Conservation (phyloP, 2,329 filamentous ascomycete genomes). For the Colletotrichum cereale region DNA sequence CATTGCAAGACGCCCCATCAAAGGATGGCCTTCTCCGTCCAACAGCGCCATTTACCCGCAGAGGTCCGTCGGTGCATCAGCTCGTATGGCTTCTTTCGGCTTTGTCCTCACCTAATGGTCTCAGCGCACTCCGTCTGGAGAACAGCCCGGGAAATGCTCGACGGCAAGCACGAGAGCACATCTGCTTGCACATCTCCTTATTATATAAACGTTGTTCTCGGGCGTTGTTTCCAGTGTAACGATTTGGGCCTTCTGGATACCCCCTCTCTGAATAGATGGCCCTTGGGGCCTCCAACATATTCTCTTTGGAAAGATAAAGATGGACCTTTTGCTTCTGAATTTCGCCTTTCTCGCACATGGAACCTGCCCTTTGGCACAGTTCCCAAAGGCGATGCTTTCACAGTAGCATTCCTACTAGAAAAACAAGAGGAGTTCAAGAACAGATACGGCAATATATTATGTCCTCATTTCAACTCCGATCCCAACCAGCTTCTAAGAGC, state of each 20-base stretch:
- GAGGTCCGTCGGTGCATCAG: not conserved
- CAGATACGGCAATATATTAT: conserved; percentile 2
- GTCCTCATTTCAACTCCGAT: not conserved
- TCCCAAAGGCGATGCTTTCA: not conserved
- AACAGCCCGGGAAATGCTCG: not conserved
- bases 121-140: not conserved
- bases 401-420: not conserved
- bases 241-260: not conserved
- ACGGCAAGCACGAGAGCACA: no score
- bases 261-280: rapidly evolving
- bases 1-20: not conserved
- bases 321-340: rapidly evolving
- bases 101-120: not conserved
- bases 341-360: no score
- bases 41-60: not conserved
- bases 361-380: not conserved
- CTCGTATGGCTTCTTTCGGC: not conserved
- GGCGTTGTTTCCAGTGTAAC: not conserved
- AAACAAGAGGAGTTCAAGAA: not conserved
- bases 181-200: no score
- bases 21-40: not conserved
- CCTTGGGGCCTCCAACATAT: not conserved
- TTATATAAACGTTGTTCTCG: rapidly evolving
- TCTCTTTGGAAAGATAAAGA: rapidly evolving
- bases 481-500: not conserved